A percentile compares a stretch with the other conserved stretches of the same genome.
Conservation (phyloP, 164 flowering plant genomes). For the Annona squamosa region DNA sequence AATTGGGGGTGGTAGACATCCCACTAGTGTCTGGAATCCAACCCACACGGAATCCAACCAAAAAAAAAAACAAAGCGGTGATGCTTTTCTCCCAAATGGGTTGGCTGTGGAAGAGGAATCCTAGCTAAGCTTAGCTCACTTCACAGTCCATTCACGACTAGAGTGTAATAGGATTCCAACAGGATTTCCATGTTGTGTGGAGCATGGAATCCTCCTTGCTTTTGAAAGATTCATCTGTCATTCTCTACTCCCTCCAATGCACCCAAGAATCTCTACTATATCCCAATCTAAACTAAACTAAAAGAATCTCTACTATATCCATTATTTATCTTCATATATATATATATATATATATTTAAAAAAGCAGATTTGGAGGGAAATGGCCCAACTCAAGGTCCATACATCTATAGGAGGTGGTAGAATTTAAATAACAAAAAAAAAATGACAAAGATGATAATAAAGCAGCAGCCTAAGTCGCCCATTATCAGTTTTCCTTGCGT, state of each 20-base stretch:
- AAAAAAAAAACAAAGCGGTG: not conserved
- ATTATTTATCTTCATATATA: no score
- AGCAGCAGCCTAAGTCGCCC: not conserved
- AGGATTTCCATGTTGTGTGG: not conserved
- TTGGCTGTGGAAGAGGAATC: not conserved
- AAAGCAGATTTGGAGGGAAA: no score
- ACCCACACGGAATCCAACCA: conserved; percentile 7
- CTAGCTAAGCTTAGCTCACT: no score
- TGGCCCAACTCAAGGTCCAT: not conserved
- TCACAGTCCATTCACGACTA: not conserved
- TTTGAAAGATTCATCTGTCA: conserved; percentile 1
- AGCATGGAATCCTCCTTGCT: not conserved
- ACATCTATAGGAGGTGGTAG: not conserved
- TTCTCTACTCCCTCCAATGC: not conserved
- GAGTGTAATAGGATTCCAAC: conserved; percentile 2
- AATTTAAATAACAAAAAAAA: no score
- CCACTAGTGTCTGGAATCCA: conserved; percentile 5
- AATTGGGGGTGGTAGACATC: conserved; percentile 8
- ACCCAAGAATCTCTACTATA: not conserved
- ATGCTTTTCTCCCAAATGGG: not conserved
- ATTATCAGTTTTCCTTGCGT: not conserved
- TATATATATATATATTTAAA: no score
- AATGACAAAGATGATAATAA: no score
- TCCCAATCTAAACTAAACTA: no score
- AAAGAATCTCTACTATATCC: no score